These are phyloP conservation scores for Bruguiera parviflora DNA, from an alignment of 345 rosid genomes.

Conservation along the genomic window DNA sequence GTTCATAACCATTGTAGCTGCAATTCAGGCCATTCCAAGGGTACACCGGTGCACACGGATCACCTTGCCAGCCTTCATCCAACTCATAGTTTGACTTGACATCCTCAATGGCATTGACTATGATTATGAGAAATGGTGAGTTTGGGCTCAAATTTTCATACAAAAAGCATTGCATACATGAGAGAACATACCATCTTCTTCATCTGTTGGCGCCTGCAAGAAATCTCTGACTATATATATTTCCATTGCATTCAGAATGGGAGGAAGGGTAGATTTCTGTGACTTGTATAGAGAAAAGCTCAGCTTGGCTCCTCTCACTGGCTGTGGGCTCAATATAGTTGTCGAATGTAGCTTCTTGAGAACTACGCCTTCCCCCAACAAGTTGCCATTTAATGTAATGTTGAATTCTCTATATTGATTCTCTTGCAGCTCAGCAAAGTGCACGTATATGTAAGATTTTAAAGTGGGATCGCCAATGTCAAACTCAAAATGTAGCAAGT, in stretches of 20 bases:
- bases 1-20: constrained; percentile 24
- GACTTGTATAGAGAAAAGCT: constrained; percentile 15
- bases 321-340: constrained; percentile 2
- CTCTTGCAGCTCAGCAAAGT: constrained; percentile 27
- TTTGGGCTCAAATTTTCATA: not conserved
- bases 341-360: constrained; percentile 15
- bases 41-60: constrained; percentile 21
- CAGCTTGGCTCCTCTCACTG: constrained; percentile 29
- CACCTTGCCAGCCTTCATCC: constrained; percentile 31
- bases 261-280: constrained; percentile 28
- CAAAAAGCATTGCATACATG: not conserved
- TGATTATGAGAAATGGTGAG: not conserved
- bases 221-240: constrained; percentile 17
- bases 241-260: constrained; percentile 34
- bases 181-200: constrained; percentile 27
- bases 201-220: constrained; percentile 14
- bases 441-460: constrained; percentile 25
- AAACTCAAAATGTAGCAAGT: constrained; percentile 12
- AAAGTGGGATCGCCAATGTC: constrained; percentile 15
- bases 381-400: constrained; percentile 19
- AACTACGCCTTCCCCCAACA: constrained; percentile 3
- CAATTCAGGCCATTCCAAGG: constrained; percentile 34
- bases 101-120: constrained; percentile 26
- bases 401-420: constrained; percentile 23
- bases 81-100: constrained; percentile 20